These are phyloP conservation scores for Metschnikowia lochheadii DNA, from an alignment of 805 yeast genomes.

Conservation along the genomic window DNA sequence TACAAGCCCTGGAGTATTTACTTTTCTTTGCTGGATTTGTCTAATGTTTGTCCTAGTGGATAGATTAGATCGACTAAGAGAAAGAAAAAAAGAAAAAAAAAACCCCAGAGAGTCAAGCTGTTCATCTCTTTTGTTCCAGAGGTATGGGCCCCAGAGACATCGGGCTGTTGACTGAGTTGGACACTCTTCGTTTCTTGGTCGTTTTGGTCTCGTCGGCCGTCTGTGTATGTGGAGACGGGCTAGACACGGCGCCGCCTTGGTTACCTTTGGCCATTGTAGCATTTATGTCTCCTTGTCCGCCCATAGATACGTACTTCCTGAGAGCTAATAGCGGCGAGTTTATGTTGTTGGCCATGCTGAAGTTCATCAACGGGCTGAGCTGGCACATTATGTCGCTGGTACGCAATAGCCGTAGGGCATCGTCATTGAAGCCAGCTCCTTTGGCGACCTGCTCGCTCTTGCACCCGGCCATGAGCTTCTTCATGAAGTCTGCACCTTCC, in stretches of 20 bases:
- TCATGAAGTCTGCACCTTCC: slow-evolving; percentile 3
- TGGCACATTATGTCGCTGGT: slow-evolving; percentile 76
- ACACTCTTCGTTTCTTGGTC: slow-evolving; percentile 11
- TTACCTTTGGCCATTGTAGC: neutral
- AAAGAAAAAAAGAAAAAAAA: neutral
- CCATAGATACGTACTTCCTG: slow-evolving; percentile 33
- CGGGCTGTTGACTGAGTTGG: slow-evolving; percentile 12
- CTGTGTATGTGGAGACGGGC: slow-evolving; percentile 11
- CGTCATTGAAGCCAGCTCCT: slow-evolving; percentile 59
- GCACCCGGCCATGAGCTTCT: slow-evolving; percentile 6
- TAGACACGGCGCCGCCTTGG: slow-evolving; percentile 1
- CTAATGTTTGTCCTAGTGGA: neutral
- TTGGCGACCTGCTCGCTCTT: slow-evolving; percentile 46
- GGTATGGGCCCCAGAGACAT: slow-evolving; percentile 7
- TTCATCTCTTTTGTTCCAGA: slow-evolving; percentile 1
- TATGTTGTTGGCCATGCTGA: slow-evolving; percentile 45
- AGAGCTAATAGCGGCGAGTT: slow-evolving; percentile 55
- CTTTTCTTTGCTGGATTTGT: too few relatives aligned
- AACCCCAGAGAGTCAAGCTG: neutral
- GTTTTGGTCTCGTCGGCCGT: slow-evolving; percentile 7
- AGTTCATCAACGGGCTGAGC: slow-evolving; percentile 60
- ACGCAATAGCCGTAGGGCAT: slow-evolving; percentile 67
- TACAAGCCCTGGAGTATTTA: too few relatives aligned
- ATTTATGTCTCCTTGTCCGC: slow-evolving; percentile 11
- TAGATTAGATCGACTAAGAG: neutral